Evolutionary conservation across 345 rosid genomes (phyloP), one percentile per base, ranked within the genome.

Genomic region (Eutrema yunnanense): DNA sequence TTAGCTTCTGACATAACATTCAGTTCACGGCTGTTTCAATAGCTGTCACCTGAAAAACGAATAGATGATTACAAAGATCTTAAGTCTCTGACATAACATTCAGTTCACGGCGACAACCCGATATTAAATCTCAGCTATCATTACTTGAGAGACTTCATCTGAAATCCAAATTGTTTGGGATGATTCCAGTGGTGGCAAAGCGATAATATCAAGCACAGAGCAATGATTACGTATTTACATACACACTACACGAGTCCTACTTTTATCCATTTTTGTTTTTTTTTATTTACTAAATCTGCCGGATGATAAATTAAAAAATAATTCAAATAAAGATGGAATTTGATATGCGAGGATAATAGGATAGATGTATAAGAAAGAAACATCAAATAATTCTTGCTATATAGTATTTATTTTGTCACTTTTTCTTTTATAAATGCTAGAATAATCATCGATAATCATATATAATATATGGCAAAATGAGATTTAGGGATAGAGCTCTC

Each of bases 161-260:
- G 38, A 79, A 62, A 71, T 81, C 85, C 67, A 81, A 19, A 8
- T 81, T 65, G n/a, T 56, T 48, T 2, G 84, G 81, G 62, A 81
- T 38, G 61, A 73, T 14, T 40, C 82, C 87, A 49, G 79, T 41
- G 10, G 10, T 13, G 60, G 7, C 22, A 54, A 16, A 34, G 12
- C 1, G 41, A 55, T 30, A 29, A 22, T 53, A 55, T 6, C n/a
- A 44, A 44, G 6, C 6, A 13, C n/a, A n/a, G 8, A 13, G 49
- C 49, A 44, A 44, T 37, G 41, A 37, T 37, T 37, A 8, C 41
- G 41, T 22, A 5, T 6, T 19, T 19, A 19, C 22, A 48, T 41
- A 30, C 32, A 9, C 13, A 41, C 44, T 2, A 41, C 13, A 41
- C 44, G 36, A 33, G 36, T 33, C 36, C 1, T 33, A 41, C 2